A percentile compares a stretch with the other conserved stretches of the same genome.
Conservation (phyloP, 2,329 filamentous ascomycete genomes). For the Penicillium oxalicum region DNA sequence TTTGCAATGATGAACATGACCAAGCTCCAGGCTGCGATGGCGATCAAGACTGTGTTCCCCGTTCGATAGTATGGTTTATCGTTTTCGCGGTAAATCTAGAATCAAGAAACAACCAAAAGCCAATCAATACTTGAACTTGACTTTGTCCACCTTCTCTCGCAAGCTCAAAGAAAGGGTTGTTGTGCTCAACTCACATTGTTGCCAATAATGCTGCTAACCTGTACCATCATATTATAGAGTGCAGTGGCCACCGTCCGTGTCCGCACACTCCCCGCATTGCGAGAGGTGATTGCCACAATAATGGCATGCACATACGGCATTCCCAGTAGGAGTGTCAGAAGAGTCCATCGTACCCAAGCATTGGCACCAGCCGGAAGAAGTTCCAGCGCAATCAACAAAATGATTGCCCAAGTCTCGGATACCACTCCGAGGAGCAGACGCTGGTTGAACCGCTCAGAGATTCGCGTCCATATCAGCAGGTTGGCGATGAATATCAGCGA, state of each 20-base stretch:
- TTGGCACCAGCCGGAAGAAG: slow-evolving; percentile 44
- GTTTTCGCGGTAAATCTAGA: slow-evolving; percentile 50
- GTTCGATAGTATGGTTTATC: slow-evolving; percentile 53
- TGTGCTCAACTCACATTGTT: slow-evolving; percentile 28
- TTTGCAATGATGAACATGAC: slow-evolving; percentile 45
- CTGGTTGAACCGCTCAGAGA: slow-evolving; percentile 52
- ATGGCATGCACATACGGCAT: slow-evolving; percentile 56
- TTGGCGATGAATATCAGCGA: slow-evolving; percentile 53
- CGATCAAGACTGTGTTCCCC: slow-evolving; percentile 54
- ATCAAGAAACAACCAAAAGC: slow-evolving; percentile 2
- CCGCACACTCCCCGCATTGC: slow-evolving; percentile 40
- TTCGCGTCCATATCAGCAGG: slow-evolving; percentile 49
- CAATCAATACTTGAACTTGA: no score
- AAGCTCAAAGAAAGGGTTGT: not conserved
- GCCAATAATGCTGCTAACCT: slow-evolving; percentile 37
- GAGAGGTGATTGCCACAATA: slow-evolving; percentile 42
- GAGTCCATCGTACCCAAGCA: slow-evolving; percentile 49
- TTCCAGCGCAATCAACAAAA: slow-evolving; percentile 48
- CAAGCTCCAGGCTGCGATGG: slow-evolving; percentile 46
- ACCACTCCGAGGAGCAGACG: slow-evolving; percentile 50
- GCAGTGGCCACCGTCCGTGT: slow-evolving; percentile 42
- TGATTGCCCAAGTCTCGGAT: slow-evolving; percentile 49
- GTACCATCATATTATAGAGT: slow-evolving; percentile 44
- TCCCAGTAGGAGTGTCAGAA: slow-evolving; percentile 50
- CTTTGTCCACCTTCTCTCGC: not conserved